Percentiles rank a stretch among this genome's conserved stretches.
Evolutionary conservation across 2,329 filamentous ascomycete genomes (phyloP).

Genomic region (Aureobasidium uvarum): DNA sequence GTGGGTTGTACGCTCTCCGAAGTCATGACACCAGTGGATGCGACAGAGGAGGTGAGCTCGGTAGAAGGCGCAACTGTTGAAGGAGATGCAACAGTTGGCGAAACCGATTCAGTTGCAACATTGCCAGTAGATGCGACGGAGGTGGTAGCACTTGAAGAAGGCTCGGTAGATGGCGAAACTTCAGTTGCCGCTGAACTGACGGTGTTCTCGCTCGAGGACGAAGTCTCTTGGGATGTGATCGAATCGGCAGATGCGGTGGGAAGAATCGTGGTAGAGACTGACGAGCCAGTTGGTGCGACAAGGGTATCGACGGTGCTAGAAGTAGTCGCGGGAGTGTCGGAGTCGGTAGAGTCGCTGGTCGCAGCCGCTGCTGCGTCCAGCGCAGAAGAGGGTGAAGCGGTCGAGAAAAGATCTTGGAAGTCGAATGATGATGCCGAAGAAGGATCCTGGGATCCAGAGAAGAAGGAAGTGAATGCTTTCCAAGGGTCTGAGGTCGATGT

Average conservation of each 20-base stretch:
- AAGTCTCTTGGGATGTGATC: constrained; percentile 5
- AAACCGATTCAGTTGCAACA: constrained; percentile 3
- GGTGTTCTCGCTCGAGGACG: background rate
- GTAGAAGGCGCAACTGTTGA: background rate
- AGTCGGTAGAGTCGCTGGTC: constrained; percentile 11
- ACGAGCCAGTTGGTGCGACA: constrained; percentile 27
- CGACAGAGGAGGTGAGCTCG: background rate
- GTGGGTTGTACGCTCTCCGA: constrained; percentile 2
- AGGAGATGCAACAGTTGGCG: constrained; percentile 5
- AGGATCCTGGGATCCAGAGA: constrained; percentile 7
- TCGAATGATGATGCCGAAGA: constrained; percentile 11
- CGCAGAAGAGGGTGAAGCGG: constrained; percentile 21
- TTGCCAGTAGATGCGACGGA: constrained; percentile 11
- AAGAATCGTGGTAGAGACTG: constrained; percentile 27
- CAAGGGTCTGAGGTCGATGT: constrained; percentile 1
- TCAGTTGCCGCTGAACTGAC: background rate
- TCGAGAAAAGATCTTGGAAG: background rate
- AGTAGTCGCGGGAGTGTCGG: background rate
- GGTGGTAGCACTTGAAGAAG: background rate
- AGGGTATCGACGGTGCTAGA: constrained; percentile 2
- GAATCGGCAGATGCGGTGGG: constrained; percentile 27
- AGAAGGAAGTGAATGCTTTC: background rate
- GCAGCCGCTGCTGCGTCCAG: constrained; percentile 26
- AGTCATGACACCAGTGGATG: constrained; percentile 7
- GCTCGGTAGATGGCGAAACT: background rate